Base-by-base conservation (phyloP, 2,329 filamentous ascomycete genomes). In the Nigrospora osmanthi region DNA sequence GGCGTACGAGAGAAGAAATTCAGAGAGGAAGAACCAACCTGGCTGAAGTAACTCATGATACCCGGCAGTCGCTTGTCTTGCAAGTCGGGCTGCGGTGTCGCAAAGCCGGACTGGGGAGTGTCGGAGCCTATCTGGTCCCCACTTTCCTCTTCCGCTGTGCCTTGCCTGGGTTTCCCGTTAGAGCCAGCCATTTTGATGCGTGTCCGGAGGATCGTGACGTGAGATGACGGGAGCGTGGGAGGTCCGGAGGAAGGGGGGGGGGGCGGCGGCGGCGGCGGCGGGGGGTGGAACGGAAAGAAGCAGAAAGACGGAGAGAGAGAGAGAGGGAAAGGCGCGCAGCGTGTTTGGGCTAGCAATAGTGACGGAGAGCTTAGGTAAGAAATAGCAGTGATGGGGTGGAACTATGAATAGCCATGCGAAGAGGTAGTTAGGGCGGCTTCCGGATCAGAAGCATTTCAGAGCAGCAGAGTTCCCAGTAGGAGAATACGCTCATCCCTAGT, bases 31-130 rank as follows among this genome's bases (percentile, higher is more conserved):
- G 80, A 79, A 96, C 93, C 84, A 95, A 98, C 93, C 91, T 98
- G 93, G 74, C 85, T 86, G 79, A 97, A 95, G 77, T 93, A 96
- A 76, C 85, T 94, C 78, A 93, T 85, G 73, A 97, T 95, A 65
- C 89, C 88, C 56, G 93, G 93, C 63, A 95, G 76, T 70, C 93
- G 86, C 72, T 95, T 96, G 73, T 98, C 93, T 61, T 87, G 84
- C 52, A 86, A 84, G 69, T 97, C 91, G 55, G 93, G 93, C 61
- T 90, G 87, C 55, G 93, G 93, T 51, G 93, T 98, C 54, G 89
- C 87, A 65, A 95, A 81, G 60, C 90, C 89, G 56, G 90, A 94
- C 60, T 89, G 86, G 58, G 89, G 93, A 44, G 87, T 90, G 57
- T 88, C 85, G 65, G 85, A 87, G 62, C 88, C 87, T 64, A 89